Conservation (phyloP, 768 basidiomycete genomes). For the Boletus eberwhitei region DNA sequence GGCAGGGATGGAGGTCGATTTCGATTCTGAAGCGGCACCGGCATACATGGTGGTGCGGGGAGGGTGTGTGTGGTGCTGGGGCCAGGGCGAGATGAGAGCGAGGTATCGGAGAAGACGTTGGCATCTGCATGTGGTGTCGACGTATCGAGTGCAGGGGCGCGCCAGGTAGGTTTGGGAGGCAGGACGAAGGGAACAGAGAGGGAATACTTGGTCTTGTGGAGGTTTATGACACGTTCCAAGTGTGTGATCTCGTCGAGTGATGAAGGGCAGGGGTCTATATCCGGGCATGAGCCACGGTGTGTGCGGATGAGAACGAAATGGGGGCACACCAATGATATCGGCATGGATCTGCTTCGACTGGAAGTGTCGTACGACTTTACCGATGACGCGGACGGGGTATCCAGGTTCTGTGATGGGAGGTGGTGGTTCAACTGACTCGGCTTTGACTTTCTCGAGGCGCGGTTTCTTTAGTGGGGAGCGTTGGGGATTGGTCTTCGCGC, state of each 20-base stretch:
- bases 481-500: neutral
- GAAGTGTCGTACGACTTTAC: constrained; percentile 40
- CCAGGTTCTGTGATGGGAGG: constrained; percentile 46
- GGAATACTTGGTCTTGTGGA: constrained; percentile 55
- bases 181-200: constrained; percentile 47
- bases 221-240: constrained; percentile 45
- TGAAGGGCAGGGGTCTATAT: constrained; percentile 44
- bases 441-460: constrained; percentile 4
- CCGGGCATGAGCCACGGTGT: neutral
- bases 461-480: constrained; percentile 17
- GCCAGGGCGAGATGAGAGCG: constrained; percentile 1
- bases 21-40: constrained; percentile 9
- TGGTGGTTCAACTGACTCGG: constrained; percentile 20
- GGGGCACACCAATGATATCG: constrained; percentile 48
- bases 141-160: neutral
- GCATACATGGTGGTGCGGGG: constrained; percentile 9
- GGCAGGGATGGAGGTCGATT: neutral
- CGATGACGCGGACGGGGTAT: constrained; percentile 43
- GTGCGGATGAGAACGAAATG: neutral
- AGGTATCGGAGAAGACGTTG: constrained; percentile 10
- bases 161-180: constrained; percentile 11
- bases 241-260: constrained; percentile 60
- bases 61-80: constrained; percentile 3
- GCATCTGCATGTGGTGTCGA: neutral
- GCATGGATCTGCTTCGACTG: constrained; percentile 46